Conservation (phyloP, 208 protist species). For the Herpetomonas samuelpessoai region DNA sequence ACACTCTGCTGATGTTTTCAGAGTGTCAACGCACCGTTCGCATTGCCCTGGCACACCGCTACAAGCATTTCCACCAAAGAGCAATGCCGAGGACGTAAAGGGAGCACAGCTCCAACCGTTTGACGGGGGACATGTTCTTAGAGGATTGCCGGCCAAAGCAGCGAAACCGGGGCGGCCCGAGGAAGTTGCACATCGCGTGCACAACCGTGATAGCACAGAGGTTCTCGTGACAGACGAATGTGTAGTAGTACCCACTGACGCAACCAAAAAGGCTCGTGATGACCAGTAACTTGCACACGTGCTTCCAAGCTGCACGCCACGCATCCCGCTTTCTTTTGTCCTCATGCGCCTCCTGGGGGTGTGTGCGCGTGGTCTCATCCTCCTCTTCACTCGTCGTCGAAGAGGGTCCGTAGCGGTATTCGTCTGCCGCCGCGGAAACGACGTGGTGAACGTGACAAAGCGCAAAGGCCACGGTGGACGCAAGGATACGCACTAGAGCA, state of each 20-base stretch:
- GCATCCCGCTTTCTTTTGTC: slow-evolving; percentile 2
- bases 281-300: slow-evolving; percentile 14
- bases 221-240: slow-evolving; percentile 31
- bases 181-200: slow-evolving; percentile 65
- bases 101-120: slow-evolving; percentile 2
- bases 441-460: slow-evolving; percentile 65
- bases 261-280: slow-evolving; percentile 52
- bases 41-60: too few relatives aligned
- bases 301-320: slow-evolving; percentile 18
- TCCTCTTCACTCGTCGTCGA: slow-evolving; percentile 1
- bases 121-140: neutral
- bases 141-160: slow-evolving; percentile 12
- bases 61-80: slow-evolving; percentile 13
- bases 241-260: slow-evolving; percentile 59
- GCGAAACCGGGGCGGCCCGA: slow-evolving; percentile 45
- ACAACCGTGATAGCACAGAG: slow-evolving; percentile 33
- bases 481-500: slow-evolving; percentile 18
- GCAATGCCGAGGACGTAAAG: slow-evolving; percentile 17
- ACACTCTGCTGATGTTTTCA: too few relatives aligned
- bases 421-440: slow-evolving; percentile 27
- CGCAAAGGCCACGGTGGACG: slow-evolving; percentile 56
- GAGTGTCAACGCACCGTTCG: too few relatives aligned
- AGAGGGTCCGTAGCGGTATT: slow-evolving; percentile 13
- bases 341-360: neutral
- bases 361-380: neutral